Evolutionary conservation across 2,329 filamentous ascomycete species (phyloP).

Genomic region (Hawksworthiomyces lignivorus): DNA sequence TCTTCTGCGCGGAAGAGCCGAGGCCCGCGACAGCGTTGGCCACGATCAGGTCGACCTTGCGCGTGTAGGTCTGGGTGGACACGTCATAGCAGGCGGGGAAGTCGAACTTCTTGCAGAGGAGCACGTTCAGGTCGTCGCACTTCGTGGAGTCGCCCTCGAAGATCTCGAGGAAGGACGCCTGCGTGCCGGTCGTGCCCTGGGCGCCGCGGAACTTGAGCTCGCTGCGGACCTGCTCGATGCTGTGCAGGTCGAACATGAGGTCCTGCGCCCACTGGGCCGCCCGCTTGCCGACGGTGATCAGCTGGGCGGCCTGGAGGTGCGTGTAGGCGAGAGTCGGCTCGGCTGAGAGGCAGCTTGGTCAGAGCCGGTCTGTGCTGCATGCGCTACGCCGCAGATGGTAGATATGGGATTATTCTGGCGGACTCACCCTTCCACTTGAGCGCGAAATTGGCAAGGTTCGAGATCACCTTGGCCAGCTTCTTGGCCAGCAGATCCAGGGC

Average conservation of each 20-base stretch:
- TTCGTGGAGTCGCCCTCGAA: constrained; percentile 42
- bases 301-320: constrained; percentile 57
- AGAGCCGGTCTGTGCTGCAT: too few species aligned
- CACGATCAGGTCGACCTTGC: constrained; percentile 77
- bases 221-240: constrained; percentile 60
- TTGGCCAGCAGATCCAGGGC: constrained; percentile 68
- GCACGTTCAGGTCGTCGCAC: constrained; percentile 46
- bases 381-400: too few species aligned
- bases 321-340: constrained; percentile 36
- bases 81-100: constrained; percentile 49
- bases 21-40: constrained; percentile 73
- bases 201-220: constrained; percentile 69
- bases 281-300: constrained; percentile 58
- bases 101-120: constrained; percentile 48
- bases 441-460: constrained; percentile 66
- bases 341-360: too few species aligned
- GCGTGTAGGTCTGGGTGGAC: constrained; percentile 53
- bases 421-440: too few species aligned
- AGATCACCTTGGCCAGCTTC: constrained; percentile 72
- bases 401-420: too few species aligned
- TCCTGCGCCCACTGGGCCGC: constrained; percentile 69
- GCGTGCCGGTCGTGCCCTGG: constrained; percentile 32
- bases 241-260: constrained; percentile 60
- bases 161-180: constrained; percentile 33
- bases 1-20: constrained; percentile 70